A percentile compares a stretch with the other conserved stretches of the same genome.
Conservation (phyloP, 768 basidiomycete species). For the Tephrocybe sp. region DNA sequence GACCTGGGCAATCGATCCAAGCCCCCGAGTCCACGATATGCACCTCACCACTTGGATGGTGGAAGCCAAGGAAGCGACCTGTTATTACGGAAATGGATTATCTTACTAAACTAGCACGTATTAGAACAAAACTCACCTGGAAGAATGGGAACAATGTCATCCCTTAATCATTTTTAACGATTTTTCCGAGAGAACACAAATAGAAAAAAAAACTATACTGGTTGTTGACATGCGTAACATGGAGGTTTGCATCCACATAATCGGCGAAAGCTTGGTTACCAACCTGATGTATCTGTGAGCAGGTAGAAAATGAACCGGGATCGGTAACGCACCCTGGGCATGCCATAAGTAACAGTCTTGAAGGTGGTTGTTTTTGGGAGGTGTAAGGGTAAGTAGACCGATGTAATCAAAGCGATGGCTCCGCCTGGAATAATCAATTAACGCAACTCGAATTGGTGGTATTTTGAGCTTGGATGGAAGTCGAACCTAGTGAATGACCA, state of each 20-base stretch:
- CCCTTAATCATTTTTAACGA: constrained; percentile 7
- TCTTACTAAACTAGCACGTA: not conserved
- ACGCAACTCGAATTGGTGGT: constrained; percentile 4
- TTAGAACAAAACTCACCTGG: constrained; percentile 18
- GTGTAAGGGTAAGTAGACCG: constrained; percentile 26
- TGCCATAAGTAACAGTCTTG: constrained; percentile 21
- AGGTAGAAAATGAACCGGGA: not conserved
- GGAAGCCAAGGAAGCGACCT: constrained; percentile 34
- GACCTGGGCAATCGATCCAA: constrained; percentile 21
- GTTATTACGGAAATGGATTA: not conserved
- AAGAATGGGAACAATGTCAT: constrained; percentile 30
- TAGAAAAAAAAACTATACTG: constrained; percentile 17
- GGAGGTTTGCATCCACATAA: constrained; percentile 42
- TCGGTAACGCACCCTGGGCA: constrained; percentile 20
- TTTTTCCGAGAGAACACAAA: not conserved
- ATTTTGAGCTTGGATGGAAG: not conserved
- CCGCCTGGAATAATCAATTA: constrained; percentile 12
- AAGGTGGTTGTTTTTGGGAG: constrained; percentile 17
- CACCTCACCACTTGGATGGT: constrained; percentile 32
- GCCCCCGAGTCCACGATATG: constrained; percentile 18
- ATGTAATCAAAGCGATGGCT: constrained; percentile 20
- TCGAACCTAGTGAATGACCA: constrained; percentile 37
- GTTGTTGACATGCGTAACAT: constrained; percentile 50
- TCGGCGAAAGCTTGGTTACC: constrained; percentile 55
- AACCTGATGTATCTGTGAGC: constrained; percentile 27